phyloP scores from a whole-genome alignment of 768 basidiomycete species.

The Cubamyces sp. region DNA sequence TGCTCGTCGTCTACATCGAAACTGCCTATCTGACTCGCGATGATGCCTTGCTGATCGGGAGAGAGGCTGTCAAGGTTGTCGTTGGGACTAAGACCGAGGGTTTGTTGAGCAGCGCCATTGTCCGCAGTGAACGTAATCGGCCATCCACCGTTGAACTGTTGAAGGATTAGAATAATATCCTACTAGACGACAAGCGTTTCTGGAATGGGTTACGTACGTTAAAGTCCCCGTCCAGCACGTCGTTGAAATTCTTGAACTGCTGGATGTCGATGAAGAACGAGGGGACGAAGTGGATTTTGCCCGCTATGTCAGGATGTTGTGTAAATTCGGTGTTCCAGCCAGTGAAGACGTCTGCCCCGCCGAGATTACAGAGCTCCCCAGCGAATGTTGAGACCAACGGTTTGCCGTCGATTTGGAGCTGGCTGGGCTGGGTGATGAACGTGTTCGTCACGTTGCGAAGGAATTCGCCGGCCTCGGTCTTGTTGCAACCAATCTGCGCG shows the following conservation, averaged over 20 bases:
- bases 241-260: slow-evolving; percentile 42
- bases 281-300: slow-evolving; percentile 59
- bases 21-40: slow-evolving; percentile 29
- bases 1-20: slow-evolving; percentile 41
- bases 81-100: slow-evolving; percentile 37
- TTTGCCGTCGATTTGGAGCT: slow-evolving; percentile 57
- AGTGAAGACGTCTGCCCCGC: slow-evolving; percentile 42
- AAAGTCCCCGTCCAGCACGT: slow-evolving; percentile 61
- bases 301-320: slow-evolving; percentile 36
- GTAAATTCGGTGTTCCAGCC: slow-evolving; percentile 50
- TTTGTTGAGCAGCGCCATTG: slow-evolving; percentile 33
- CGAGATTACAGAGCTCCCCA: slow-evolving; percentile 65
- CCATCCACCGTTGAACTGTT: slow-evolving; percentile 63
- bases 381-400: slow-evolving; percentile 63
- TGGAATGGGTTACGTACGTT: slow-evolving; percentile 41
- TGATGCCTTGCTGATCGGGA: slow-evolving; percentile 19
- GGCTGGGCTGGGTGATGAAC: slow-evolving; percentile 54
- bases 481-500: slow-evolving; percentile 38
- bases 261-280: slow-evolving; percentile 61
- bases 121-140: slow-evolving; percentile 45
- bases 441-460: slow-evolving; percentile 50
- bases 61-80: slow-evolving; percentile 12
- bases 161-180: background rate
- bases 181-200: background rate
- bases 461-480: slow-evolving; percentile 44